phyloP scores from a whole-genome alignment of 1,284 basidiomycete species.

The Boletus mariae region DNA sequence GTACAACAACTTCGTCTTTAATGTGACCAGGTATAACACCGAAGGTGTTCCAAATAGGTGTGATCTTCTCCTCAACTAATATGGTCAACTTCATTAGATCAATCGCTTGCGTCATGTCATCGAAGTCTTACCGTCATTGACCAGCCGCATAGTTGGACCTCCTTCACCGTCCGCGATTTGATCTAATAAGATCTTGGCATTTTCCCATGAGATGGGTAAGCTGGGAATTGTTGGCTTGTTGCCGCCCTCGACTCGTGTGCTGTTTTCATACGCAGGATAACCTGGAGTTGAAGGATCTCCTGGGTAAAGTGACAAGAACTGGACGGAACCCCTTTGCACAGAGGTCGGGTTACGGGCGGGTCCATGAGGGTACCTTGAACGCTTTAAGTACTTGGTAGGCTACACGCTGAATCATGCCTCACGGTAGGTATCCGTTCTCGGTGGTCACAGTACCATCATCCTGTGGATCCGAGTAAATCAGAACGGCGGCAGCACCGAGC shows the following conservation, averaged over 20 bases:
- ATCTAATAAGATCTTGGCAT: constrained; percentile 45
- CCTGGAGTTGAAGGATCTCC: constrained; percentile 72
- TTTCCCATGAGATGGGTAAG: constrained; percentile 54
- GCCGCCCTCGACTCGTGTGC: constrained; percentile 53
- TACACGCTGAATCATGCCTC: constrained; percentile 8
- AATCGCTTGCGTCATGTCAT: constrained; percentile 2
- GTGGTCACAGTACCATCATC: constrained; percentile 74
- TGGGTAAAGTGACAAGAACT: constrained; percentile 68
- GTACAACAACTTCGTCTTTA: constrained; percentile 69
- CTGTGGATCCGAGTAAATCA: constrained; percentile 72
- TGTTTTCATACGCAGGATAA: constrained; percentile 70
- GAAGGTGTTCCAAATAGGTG: constrained; percentile 67
- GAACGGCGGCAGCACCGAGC: constrained; percentile 56
- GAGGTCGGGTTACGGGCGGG: constrained; percentile 71
- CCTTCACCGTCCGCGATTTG: constrained; percentile 38
- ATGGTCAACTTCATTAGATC: not conserved
- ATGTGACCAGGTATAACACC: constrained; percentile 74
- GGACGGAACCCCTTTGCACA: constrained; percentile 78
- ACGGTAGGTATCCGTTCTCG: constrained; percentile 58
- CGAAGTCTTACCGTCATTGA: constrained; percentile 43
- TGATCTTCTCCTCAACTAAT: constrained; percentile 44
- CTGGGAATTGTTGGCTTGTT: constrained; percentile 70
- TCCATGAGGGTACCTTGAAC: constrained; percentile 55
- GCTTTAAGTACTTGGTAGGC: constrained; percentile 7
- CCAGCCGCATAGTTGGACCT: constrained; percentile 38